These are phyloP conservation scores for Pinus albicaulis DNA, from an alignment of 75 land plant species.

Conservation along the genomic window DNA sequence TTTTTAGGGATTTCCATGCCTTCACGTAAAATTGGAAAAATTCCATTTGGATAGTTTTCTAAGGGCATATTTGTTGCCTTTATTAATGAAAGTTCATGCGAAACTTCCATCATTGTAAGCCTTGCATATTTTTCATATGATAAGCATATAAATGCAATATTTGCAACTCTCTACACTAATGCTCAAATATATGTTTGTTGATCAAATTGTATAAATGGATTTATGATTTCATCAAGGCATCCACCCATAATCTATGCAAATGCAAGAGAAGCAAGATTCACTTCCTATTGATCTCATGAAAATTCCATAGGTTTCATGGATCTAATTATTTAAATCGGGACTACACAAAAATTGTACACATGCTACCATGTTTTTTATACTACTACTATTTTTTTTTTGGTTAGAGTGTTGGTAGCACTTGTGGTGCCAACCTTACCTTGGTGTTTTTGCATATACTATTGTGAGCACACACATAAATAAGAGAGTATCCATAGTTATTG, in stretches of 20 bases:
- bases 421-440: too few species aligned
- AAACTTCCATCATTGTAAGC: conserved; percentile 83
- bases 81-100: conserved; percentile 54
- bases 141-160: conserved; percentile 73
- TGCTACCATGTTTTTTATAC: too few species aligned
- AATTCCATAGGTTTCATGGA: conserved; percentile 37
- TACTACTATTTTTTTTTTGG: too few species aligned
- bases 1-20: conserved; percentile 17
- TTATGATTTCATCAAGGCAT: conserved; percentile 27
- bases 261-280: conserved; percentile 29
- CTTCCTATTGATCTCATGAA: conserved; percentile 20
- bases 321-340: conserved; percentile 32
- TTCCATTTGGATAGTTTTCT: conserved; percentile 12
- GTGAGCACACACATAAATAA: too few species aligned
- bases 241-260: conserved; percentile 22
- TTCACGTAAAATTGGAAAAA: conserved; percentile 14
- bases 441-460: too few species aligned
- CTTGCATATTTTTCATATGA: conserved; percentile 77
- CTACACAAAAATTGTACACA: conserved; percentile 24
- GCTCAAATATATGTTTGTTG: neutral
- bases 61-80: conserved; percentile 14
- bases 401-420: too few species aligned
- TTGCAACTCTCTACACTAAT: conserved; percentile 24
- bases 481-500: too few species aligned
- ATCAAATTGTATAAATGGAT: conserved; percentile 9